Evolutionary conservation across 257 asterid species (phyloP), one percentile per base, ranked within the genome.

Genomic region (Fraxinus cuspidata): DNA sequence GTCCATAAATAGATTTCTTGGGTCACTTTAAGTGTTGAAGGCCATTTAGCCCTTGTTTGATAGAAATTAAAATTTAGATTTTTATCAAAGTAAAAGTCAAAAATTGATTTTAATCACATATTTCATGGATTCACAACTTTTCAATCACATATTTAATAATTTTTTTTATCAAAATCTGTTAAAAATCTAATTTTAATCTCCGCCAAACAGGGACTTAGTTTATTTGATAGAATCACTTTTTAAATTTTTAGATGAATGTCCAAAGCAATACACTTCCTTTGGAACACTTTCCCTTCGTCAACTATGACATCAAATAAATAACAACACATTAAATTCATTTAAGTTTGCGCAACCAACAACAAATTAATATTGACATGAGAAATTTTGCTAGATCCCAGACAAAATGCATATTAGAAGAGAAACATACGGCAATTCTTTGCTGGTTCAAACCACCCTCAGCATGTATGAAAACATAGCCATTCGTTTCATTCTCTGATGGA

Each of bases 391-490:
- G 5, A 60, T 60, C 34, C 69, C 29, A 63, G 5, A 63, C 29
- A 76, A 68, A 76, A 79, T 16, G 42, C 13, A 79, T 35, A 25
- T 75, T 60, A 56, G 21, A 31, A 47, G 69, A 34, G 75, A 75
- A 40, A 72, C 97, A 35, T 92, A 96, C 99, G 73, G 99, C 98
- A 84, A 96, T 93, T 74, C 99, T 85, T 86, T 96, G 98, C 88
- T 96, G 99, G 86, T 96, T 96, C 82, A 96, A 90, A 79, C 99
- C 99, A 79, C 99, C 99, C 87, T 96, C 99, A 5, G 98, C 99
- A 77, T 96, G 99, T 85, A 96, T 96, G 83, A 96, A 96, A 70
- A 96, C 90, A 81, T 92, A 96, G 42, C 98, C 98, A 58, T 86
- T 93, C 11, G 98, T 92, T 74, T 87, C 85, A 77, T 92, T 92